A percentile compares a stretch with the other conserved stretches of the same genome.
Evolutionary conservation across 495 filamentous ascomycete genomes (phyloP).

Genomic region (Aspergillus sparsus): DNA sequence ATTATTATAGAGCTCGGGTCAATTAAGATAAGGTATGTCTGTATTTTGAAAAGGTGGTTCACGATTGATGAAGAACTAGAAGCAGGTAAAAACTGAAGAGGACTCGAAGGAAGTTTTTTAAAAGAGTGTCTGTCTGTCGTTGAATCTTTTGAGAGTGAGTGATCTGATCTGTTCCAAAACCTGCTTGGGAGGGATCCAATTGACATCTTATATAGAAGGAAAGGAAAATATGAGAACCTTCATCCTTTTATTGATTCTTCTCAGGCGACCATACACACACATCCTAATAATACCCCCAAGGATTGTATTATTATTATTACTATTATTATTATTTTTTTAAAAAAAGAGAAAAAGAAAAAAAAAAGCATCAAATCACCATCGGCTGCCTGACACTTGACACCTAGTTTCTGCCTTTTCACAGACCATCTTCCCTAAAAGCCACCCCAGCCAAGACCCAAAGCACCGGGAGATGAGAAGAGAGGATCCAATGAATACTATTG

Average conservation of each 20-base stretch:
- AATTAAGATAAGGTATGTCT: background rate
- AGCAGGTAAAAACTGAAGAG: conserved; percentile 6
- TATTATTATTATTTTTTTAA: background rate
- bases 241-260: background rate
- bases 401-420: background rate
- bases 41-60: too few species aligned
- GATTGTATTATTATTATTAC: background rate
- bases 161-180: background rate
- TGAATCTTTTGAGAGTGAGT: background rate
- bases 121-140: background rate
- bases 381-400: conserved; percentile 2
- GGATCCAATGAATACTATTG: too few species aligned
- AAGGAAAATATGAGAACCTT: background rate
- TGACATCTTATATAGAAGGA: conserved; percentile 6
- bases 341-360: conserved; percentile 5
- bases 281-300: background rate
- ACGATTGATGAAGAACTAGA: background rate
- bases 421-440: background rate
- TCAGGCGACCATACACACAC: background rate
- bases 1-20: conserved; percentile 1
- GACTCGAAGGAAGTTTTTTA: background rate
- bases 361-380: conserved; percentile 10
- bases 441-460: conserved; percentile 1
- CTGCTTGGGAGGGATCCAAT: conserved; percentile 5
- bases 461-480: background rate